Conservation (phyloP, 1,139 yeast genomes). For the Lodderomyces theae region DNA sequence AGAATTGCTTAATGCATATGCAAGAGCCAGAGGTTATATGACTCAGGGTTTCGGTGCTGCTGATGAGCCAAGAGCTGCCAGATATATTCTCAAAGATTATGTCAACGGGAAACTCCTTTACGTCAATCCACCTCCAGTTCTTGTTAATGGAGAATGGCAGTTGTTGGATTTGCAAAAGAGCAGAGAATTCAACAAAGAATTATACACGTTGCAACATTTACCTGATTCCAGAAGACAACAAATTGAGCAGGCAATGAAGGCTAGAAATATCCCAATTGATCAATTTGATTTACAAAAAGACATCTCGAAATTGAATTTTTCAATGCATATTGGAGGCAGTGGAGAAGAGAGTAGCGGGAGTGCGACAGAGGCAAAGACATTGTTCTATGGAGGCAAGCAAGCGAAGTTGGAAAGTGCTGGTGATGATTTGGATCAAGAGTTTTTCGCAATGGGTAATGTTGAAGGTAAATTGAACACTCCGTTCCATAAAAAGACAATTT, state of each 20-base stretch:
- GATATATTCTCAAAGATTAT: constrained; percentile 90
- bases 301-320: constrained; percentile 69
- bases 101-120: constrained; percentile 87
- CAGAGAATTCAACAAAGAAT: constrained; percentile 65
- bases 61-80: constrained; percentile 92
- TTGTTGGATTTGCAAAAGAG: constrained; percentile 44
- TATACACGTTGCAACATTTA: constrained; percentile 61
- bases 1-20: constrained; percentile 87
- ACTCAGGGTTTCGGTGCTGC: constrained; percentile 97
- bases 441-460: constrained; percentile 65
- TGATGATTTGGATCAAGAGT: constrained; percentile 79
- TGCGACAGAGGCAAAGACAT: constrained; percentile 39
- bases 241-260: constrained; percentile 56
- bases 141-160: constrained; percentile 38
- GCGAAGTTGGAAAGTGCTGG: constrained; percentile 77
- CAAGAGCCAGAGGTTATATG: constrained; percentile 96
- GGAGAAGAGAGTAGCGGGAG: constrained; percentile 14
- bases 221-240: constrained; percentile 77
- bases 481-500: constrained; percentile 55
- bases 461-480: constrained; percentile 67
- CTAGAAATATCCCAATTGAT: constrained; percentile 49
- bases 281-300: constrained; percentile 67
- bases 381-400: constrained; percentile 73
- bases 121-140: constrained; percentile 83
- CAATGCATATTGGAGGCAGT: constrained; percentile 65